Base-by-base conservation (phyloP, 2,329 filamentous ascomycete species). In the Cryphonectria radicalis region DNA sequence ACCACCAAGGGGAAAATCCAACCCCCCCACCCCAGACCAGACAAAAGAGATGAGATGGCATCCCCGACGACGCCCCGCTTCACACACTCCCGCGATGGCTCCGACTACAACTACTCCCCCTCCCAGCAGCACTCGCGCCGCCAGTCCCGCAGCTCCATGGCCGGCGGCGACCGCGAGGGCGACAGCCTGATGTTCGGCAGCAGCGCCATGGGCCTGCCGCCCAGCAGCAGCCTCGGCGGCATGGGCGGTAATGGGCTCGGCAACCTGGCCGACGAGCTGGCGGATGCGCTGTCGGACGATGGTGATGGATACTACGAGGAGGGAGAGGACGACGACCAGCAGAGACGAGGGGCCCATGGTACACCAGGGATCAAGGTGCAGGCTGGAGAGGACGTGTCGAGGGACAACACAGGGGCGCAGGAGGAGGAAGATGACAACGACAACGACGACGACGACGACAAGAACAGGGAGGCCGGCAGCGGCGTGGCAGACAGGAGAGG, bases 221-320 rank as follows among this genome's bases (percentile, higher is more conserved):
- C 80, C 66, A 79, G 80, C 63, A 81, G 80, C 37, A 79, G 79
- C 53, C n/a, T 57, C n/a, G 53, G 53, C 35, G 79, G 79, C 46
- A 50, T 50, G 46, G 46, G 46, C 3, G 82, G 82, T 66, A 89
- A 89, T 73, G 91, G 91, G 11, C 83, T 94, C 73, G 93, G 93
- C 43, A 95, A 94, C 76, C 81, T 96, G 65, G 93, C 93, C 1
- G 93, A 95, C 80, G 93, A 96, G 80, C 83, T 96, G 64, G 93
- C 91, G 1, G 92, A 92, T 77, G 90, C 91, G 4, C 89, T 92
- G 46, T 91, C 89, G 11, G 89, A 88, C 70, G 43, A n/a, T 4
- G 46, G 22, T n/a, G 46, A n/a, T 2, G 19, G 22, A 28, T 85
- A 87, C 46, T 84, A 85, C 66, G 82, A 82, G 70, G 83, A 86